These are phyloP conservation scores for Rhazya stricta DNA, from an alignment of 257 asterid genomes.

Conservation along the genomic window DNA sequence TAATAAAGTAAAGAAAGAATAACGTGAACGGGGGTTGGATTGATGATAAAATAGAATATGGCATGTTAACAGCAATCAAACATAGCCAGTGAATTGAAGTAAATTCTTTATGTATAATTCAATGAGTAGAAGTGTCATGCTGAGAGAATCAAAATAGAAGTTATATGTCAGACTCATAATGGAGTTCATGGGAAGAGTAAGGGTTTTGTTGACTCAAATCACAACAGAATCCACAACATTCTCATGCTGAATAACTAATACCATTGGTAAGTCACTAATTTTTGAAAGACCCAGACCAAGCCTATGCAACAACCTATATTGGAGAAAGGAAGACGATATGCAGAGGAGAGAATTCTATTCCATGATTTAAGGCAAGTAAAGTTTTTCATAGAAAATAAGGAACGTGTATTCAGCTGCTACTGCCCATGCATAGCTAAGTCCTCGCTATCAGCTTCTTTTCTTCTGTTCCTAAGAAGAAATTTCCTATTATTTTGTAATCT, in stretches of 20 bases:
- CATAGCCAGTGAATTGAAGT: not conserved
- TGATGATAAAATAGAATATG: too few species aligned
- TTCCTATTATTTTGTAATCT: too few species aligned
- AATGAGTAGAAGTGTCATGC: not conserved
- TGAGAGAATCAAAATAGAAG: not conserved
- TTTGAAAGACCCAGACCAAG: not conserved
- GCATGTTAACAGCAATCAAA: not conserved
- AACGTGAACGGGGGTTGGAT: too few species aligned
- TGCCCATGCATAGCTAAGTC: not conserved
- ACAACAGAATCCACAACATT: not conserved
- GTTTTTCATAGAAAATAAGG: not conserved
- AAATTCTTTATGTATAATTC: not conserved
- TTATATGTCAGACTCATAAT: not conserved
- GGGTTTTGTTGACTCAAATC: not conserved
- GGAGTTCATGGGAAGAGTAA: not conserved
- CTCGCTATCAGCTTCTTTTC: not conserved
- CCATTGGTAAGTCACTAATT: not conserved
- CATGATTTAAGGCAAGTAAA: not conserved
- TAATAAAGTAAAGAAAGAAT: too few species aligned
- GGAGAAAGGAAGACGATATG: not conserved
- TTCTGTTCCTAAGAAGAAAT: too few species aligned
- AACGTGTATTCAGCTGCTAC: not conserved
- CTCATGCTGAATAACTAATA: not conserved
- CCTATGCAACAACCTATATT: not conserved
- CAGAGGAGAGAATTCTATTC: not conserved